Evolutionary conservation across 495 filamentous ascomycete genomes (phyloP).

Genomic region (Penicillium desertorum): DNA sequence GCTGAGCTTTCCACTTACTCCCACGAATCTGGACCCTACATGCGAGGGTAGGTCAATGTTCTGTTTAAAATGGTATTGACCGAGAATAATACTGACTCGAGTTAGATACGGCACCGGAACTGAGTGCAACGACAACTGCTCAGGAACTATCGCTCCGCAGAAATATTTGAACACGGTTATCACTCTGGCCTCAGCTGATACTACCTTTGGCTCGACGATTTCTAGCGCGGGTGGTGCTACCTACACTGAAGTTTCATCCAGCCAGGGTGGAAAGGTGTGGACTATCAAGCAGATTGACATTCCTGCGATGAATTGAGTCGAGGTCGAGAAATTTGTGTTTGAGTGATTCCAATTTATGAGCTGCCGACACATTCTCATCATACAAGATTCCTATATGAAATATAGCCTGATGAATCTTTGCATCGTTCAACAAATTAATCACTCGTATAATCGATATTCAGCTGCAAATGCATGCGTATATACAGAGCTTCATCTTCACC

Average conservation of each 20-base stretch:
- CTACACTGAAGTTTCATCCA: conserved; percentile 32
- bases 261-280: conserved; percentile 37
- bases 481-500: conserved; percentile 10
- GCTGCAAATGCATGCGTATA: background rate
- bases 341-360: background rate
- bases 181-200: conserved; percentile 34
- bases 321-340: background rate
- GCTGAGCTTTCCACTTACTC: conserved; percentile 32
- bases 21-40: conserved; percentile 34
- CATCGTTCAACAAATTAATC: background rate
- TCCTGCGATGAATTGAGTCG: conserved; percentile 28
- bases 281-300: conserved; percentile 34
- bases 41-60: conserved; percentile 32
- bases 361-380: too few relatives aligned
- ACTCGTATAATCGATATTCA: too few relatives aligned
- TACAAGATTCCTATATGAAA: background rate
- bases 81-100: background rate
- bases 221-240: conserved; percentile 28
- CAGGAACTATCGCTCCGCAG: conserved; percentile 35
- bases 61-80: background rate
- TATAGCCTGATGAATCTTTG: background rate
- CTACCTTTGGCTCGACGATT: conserved; percentile 38
- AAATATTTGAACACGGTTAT: conserved; percentile 38
- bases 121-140: conserved; percentile 37
- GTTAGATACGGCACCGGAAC: conserved; percentile 40